These are phyloP conservation scores for Cenchrus purpureus DNA, from an alignment of 176 grass and related monocot genomes.

Conservation along the genomic window DNA sequence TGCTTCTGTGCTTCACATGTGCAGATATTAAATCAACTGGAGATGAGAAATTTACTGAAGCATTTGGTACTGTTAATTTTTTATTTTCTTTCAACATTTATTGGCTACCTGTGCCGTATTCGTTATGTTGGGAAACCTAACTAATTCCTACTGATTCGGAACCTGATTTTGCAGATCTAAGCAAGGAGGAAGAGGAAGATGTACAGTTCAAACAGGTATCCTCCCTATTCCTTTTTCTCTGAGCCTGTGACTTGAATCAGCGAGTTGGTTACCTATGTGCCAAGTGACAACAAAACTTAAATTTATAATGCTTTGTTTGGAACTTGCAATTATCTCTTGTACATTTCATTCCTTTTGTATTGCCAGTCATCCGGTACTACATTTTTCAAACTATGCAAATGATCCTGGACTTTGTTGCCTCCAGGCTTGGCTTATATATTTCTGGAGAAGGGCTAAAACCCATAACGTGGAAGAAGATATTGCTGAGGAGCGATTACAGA, in stretches of 20 bases:
- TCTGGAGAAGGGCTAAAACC: slow-evolving; percentile 85
- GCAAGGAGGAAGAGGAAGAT: slow-evolving; percentile 88
- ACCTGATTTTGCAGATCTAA: slow-evolving; percentile 73
- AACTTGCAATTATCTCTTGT: not conserved
- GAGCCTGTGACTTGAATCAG: not conserved
- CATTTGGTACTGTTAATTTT: slow-evolving; percentile 65
- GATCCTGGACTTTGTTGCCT: slow-evolving; percentile 1
- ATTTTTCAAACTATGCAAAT: not conserved
- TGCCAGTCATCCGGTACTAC: not conserved
- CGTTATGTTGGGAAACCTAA: not conserved
- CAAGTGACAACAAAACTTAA: not conserved
- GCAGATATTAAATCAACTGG: slow-evolving; percentile 76
- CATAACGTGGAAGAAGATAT: slow-evolving; percentile 89
- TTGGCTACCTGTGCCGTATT: not conserved
- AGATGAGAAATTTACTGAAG: slow-evolving; percentile 84
- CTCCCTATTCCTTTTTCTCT: not conserved
- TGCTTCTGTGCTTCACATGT: slow-evolving; percentile 33
- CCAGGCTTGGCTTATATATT: slow-evolving; percentile 89
- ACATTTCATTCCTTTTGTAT: not conserved
- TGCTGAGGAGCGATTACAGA: slow-evolving; percentile 75
- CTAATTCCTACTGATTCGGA: not conserved
- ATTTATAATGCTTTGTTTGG: not conserved
- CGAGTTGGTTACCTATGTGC: slow-evolving; percentile 17
- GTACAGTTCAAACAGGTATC: slow-evolving; percentile 90
- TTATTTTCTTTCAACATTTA: slow-evolving; percentile 34